Percentiles rank a stretch among this genome's conserved stretches.
phyloP scores from a whole-genome alignment of 768 basidiomycete species.

The Lentinula edodes region DNA sequence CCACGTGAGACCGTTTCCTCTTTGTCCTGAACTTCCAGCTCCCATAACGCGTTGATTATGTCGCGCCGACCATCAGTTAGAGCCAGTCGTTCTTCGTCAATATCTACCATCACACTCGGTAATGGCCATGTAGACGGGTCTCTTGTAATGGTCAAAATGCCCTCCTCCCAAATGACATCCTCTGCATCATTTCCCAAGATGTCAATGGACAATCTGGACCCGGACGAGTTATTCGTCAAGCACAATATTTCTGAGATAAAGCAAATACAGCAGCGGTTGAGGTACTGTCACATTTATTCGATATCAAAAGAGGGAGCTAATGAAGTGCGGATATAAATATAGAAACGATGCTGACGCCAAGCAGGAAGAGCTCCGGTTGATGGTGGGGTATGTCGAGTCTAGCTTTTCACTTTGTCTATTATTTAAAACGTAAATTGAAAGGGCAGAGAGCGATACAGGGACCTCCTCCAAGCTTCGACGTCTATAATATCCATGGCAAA shows the following conservation, averaged over 20 bases:
- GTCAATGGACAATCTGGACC: slow-evolving; percentile 36
- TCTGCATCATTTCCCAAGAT: slow-evolving; percentile 4
- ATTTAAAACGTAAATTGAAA: slow-evolving; percentile 41
- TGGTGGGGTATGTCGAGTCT: slow-evolving; percentile 77
- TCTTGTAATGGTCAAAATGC: slow-evolving; percentile 16
- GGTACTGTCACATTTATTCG: slow-evolving; percentile 32
- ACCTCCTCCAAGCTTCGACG: slow-evolving; percentile 79
- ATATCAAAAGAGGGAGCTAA: background rate
- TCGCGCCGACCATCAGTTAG: slow-evolving; percentile 18
- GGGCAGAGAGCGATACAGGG: slow-evolving; percentile 84
- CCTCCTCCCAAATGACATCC: background rate
- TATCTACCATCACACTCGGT: slow-evolving; percentile 8
- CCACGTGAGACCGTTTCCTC: no score
- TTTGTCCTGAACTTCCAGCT: background rate
- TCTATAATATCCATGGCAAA: slow-evolving; percentile 74
- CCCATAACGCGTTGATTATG: background rate
- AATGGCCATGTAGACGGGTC: slow-evolving; percentile 18
- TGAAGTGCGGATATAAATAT: slow-evolving; percentile 8
- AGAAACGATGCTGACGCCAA: slow-evolving; percentile 83
- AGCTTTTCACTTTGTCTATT: slow-evolving; percentile 3
- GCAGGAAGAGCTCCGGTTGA: slow-evolving; percentile 80
- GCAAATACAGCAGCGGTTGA: slow-evolving; percentile 58
- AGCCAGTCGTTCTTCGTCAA: slow-evolving; percentile 10
- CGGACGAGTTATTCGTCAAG: slow-evolving; percentile 72
- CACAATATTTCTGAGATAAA: slow-evolving; percentile 70